Base-by-base conservation (phyloP, 257 asterid species). In the Solanum ahanhuiri region DNA sequence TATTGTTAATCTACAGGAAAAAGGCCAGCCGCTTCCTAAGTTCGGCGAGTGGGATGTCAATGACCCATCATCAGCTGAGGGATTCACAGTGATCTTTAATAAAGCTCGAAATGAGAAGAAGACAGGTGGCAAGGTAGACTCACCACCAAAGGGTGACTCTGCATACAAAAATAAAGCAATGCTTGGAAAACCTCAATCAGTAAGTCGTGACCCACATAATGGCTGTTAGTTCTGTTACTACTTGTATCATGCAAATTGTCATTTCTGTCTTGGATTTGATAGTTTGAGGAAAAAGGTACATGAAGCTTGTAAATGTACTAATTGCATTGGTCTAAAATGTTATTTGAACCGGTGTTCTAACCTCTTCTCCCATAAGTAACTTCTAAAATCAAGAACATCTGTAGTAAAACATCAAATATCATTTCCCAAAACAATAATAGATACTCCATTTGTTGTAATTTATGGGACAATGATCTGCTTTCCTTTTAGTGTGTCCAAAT, bases 21-120 rank as follows among this genome's bases (percentile, higher is more conserved):
- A 86, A 43, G 96, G 94, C 66, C 89, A 90, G 54, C 94, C 95
- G 11, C 83, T 93, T 85, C 96, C 96, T 9, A 93, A 93, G 90
- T 93, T 93, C 43, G 96, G 96, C 5, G 96, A 93, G 86, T 93
- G 96, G 96, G 95, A 93, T 67, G 96, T 93, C 30, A 93, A 93
- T 88, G 94, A 93, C 83, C 95, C 94, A 85, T 92, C 94, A 37
- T 92, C 94, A 22, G 93, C 95, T 25, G 95, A 93, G 89, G 96
- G 96, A 70, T 93, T 93, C 90, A 93, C 96, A 1, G 95, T 92
- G 84, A 92, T 93, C 66, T 93, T 93, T 87, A 89, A 92, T 89
- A 93, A 93, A 87, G 96, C 95, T 54, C 88, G 94, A 88, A 89
- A 91, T 88, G 94, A 91, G 91, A 91, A 91, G 84, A 91, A 87